Conservation (phyloP, 805 yeast genomes). For the Barnettozyma salicaria region DNA sequence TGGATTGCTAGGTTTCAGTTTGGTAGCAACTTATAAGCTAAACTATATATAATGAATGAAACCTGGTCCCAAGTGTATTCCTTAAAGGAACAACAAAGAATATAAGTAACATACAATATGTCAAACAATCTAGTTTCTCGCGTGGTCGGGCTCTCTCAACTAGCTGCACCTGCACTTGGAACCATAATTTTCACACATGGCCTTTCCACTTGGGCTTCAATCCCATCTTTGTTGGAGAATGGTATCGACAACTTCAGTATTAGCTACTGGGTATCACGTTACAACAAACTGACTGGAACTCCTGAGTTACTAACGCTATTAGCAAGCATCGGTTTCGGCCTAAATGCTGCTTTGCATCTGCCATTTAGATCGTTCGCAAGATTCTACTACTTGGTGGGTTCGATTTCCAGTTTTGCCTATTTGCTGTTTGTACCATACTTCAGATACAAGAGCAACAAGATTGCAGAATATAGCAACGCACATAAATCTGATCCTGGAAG, state of each 20-base stretch:
- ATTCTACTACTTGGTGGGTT: slow-evolving; percentile 18
- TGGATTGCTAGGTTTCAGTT: too few species aligned
- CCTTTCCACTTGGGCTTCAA: slow-evolving; percentile 14
- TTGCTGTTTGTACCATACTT: slow-evolving; percentile 16
- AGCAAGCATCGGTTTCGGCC: slow-evolving; percentile 15
- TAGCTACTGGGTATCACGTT: slow-evolving; percentile 15
- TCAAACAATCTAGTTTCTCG: slow-evolving; percentile 5
- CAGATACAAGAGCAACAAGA: slow-evolving; percentile 12
- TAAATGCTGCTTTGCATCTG: slow-evolving; percentile 10
- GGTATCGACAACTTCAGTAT: slow-evolving; percentile 13
- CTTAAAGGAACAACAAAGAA: too few species aligned
- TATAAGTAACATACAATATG: background rate
- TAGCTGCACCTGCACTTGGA: slow-evolving; percentile 16
- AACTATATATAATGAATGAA: too few species aligned
- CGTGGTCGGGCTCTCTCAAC: slow-evolving; percentile 14
- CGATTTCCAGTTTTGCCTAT: slow-evolving; percentile 10
- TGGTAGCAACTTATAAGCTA: too few species aligned
- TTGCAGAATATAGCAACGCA: slow-evolving; percentile 6
- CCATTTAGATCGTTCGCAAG: slow-evolving; percentile 15
- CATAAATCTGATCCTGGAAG: slow-evolving; percentile 4
- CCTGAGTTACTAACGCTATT: slow-evolving; percentile 9
- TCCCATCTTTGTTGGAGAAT: slow-evolving; percentile 15
- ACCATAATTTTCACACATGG: slow-evolving; percentile 14
- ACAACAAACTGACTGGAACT: slow-evolving; percentile 9
- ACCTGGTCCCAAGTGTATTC: too few species aligned